A percentile compares a stretch with the other conserved stretches of the same genome.
Conservation (phyloP, 2,329 filamentous ascomycete species). For the Aspergillus glaucus region DNA sequence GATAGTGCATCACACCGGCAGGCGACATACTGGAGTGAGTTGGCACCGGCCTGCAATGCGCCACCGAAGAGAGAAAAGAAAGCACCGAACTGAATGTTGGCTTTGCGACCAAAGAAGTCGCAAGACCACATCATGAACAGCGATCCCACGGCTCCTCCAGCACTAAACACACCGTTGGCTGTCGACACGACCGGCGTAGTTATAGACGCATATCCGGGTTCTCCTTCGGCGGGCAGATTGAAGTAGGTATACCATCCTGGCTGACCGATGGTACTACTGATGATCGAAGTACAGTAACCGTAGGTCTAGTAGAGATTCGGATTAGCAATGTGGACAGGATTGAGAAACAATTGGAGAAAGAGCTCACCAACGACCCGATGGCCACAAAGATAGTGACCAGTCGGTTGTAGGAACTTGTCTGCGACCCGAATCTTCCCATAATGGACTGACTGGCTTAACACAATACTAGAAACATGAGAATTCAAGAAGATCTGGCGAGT, state of each 20-base stretch:
- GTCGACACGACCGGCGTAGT: conserved; percentile 46
- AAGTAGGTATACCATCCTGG: conserved; percentile 49
- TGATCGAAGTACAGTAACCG: conserved; percentile 47
- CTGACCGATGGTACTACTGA: conserved; percentile 47
- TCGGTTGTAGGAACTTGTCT: conserved; percentile 33
- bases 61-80: conserved; percentile 42
- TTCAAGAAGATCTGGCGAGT: neutral
- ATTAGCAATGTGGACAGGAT: neutral
- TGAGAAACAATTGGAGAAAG: neutral
- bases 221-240: conserved; percentile 38
- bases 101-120: conserved; percentile 39
- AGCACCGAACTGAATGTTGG: conserved; percentile 43
- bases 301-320: conserved; percentile 36
- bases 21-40: conserved; percentile 36
- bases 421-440: conserved; percentile 29
- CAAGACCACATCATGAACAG: conserved; percentile 48
- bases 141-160: conserved; percentile 43
- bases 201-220: conserved; percentile 40
- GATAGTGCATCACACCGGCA: neutral
- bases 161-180: conserved; percentile 45
- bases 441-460: conserved; percentile 1
- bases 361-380: conserved; percentile 35
- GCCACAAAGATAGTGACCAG: conserved; percentile 35
- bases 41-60: conserved; percentile 42
- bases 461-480: neutral